Evolutionary conservation across 805 yeast genomes (phyloP).

Genomic region (Nakazawaea peltata): DNA sequence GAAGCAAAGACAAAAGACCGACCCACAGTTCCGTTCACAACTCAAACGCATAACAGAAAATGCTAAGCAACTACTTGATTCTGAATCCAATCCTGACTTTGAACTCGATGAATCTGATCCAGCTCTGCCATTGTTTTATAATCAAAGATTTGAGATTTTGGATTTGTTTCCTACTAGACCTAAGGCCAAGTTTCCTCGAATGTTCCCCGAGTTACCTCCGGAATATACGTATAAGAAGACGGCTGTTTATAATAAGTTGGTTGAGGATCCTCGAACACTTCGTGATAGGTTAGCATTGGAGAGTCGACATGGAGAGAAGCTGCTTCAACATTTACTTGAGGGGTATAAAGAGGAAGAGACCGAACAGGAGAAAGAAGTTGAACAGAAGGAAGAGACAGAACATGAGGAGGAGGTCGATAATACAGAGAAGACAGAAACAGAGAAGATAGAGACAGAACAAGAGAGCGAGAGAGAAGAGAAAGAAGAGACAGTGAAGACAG

Average conservation of each 20-base stretch:
- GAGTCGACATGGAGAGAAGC: slow-evolving; percentile 72
- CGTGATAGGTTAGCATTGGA: slow-evolving; percentile 72
- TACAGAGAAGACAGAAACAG: background rate
- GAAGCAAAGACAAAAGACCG: slow-evolving; percentile 14
- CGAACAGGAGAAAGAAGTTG: background rate
- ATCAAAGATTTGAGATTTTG: slow-evolving; percentile 41
- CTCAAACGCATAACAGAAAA: slow-evolving; percentile 10
- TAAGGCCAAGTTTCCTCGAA: slow-evolving; percentile 34
- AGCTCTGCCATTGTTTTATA: slow-evolving; percentile 46
- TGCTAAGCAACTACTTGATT: slow-evolving; percentile 13
- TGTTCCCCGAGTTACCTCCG: slow-evolving; percentile 86
- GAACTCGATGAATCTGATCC: slow-evolving; percentile 21
- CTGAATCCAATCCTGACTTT: slow-evolving; percentile 6
- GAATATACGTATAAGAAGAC: slow-evolving; percentile 85
- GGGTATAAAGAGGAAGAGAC: slow-evolving; percentile 13
- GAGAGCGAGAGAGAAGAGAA: slow-evolving; percentile 3
- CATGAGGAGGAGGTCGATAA: slow-evolving; percentile 1
- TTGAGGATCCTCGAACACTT: slow-evolving; percentile 64
- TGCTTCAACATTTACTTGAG: slow-evolving; percentile 49
- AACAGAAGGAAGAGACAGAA: slow-evolving; percentile 5
- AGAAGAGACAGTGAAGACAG: slow-evolving; percentile 8
- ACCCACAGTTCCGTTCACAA: slow-evolving; percentile 3
- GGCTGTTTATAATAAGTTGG: slow-evolving; percentile 52
- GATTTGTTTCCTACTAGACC: slow-evolving; percentile 47
- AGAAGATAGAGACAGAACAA: slow-evolving; percentile 9